Evolutionary conservation across 306 rosid species (phyloP).

Genomic region (Cicer pinnatifidum): DNA sequence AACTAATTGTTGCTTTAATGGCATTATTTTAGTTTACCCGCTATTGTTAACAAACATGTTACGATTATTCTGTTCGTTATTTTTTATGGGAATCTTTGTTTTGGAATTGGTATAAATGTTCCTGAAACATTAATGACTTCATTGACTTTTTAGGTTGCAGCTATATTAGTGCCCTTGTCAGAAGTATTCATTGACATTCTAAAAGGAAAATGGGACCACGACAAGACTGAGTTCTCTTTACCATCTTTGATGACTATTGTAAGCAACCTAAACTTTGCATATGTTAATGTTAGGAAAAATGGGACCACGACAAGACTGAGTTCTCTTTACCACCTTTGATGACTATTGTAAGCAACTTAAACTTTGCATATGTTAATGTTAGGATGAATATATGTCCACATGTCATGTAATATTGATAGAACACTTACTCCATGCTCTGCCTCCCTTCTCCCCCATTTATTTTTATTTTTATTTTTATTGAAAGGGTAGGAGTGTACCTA

Average conservation of each 20-base stretch:
- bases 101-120: slow-evolving; percentile 37
- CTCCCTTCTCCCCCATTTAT: background rate
- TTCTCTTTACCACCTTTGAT: slow-evolving; percentile 94
- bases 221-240: slow-evolving; percentile 77
- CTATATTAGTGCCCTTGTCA: slow-evolving; percentile 52
- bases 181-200: slow-evolving; percentile 68
- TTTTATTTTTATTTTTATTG: slow-evolving; percentile 5
- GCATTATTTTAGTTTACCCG: slow-evolving; percentile 16
- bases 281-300: slow-evolving; percentile 47
- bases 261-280: slow-evolving; percentile 50
- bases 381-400: slow-evolving; percentile 23
- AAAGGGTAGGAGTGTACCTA: slow-evolving; percentile 9
- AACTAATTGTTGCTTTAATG: slow-evolving; percentile 24
- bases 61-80: slow-evolving; percentile 29
- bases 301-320: slow-evolving; percentile 86
- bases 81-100: slow-evolving; percentile 6
- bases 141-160: slow-evolving; percentile 60
- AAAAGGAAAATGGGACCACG: slow-evolving; percentile 88
- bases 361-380: slow-evolving; percentile 37
- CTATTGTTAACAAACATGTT: slow-evolving; percentile 21
- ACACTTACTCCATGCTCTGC: background rate
- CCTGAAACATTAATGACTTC: slow-evolving; percentile 2
- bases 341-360: slow-evolving; percentile 77
- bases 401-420: slow-evolving; percentile 18
- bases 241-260: slow-evolving; percentile 97